Conservation (phyloP, 2,329 filamentous ascomycete genomes). For the Sordariomycetes sp. region DNA sequence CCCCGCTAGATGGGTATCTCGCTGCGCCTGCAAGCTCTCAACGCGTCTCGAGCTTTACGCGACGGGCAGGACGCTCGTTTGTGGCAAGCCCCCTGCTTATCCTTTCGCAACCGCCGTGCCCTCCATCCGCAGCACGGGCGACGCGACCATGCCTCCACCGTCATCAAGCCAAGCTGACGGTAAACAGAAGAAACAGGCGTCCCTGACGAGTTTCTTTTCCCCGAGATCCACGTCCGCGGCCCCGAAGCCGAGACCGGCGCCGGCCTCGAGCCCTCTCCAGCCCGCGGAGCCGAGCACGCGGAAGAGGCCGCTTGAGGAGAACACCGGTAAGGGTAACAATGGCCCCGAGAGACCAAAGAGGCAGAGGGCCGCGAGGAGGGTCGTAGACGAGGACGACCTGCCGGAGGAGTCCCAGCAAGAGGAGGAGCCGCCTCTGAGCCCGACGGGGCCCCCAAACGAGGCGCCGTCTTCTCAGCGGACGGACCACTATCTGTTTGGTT, state of each 20-base stretch:
- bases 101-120: neutral
- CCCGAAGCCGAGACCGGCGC: slow-evolving; percentile 6
- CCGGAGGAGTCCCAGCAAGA: neutral
- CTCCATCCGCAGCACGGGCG: neutral
- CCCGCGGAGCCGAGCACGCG: slow-evolving; percentile 14
- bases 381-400: slow-evolving; percentile 18
- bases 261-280: slow-evolving; percentile 5
- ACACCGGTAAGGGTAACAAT: slow-evolving; percentile 28
- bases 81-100: neutral
- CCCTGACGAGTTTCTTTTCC: slow-evolving; percentile 77
- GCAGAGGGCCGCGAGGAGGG: slow-evolving; percentile 28
- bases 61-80: neutral
- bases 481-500: slow-evolving; percentile 33
- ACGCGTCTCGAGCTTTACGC: slow-evolving; percentile 4
- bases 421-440: neutral
- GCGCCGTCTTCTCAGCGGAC: slow-evolving; percentile 24
- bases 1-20: neutral
- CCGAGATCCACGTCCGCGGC: slow-evolving; percentile 26
- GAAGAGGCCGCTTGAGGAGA: slow-evolving; percentile 39
- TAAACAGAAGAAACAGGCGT: slow-evolving; percentile 54
- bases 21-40: slow-evolving; percentile 2
- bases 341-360: slow-evolving; percentile 16
- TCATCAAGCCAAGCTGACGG: neutral
- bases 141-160: neutral
- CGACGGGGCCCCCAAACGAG: neutral